Evolutionary conservation across 139 green algal genomes (phyloP).

Genomic region (Tetradesmus obliquus): DNA sequence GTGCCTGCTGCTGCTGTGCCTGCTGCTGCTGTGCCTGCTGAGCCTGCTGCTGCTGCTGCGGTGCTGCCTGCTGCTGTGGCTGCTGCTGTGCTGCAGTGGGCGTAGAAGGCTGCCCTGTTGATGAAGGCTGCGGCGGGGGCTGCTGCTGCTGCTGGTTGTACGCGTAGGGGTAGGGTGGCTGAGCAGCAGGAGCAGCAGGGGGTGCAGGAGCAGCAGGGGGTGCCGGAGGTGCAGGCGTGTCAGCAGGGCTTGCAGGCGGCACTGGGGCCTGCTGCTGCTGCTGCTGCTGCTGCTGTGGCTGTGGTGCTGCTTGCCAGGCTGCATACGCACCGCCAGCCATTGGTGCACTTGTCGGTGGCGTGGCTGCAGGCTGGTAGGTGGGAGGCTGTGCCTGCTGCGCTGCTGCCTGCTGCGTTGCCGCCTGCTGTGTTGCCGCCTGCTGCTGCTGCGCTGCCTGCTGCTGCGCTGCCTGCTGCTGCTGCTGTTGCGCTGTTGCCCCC

Average conservation of each 20-base stretch:
- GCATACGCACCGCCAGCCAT: not conserved
- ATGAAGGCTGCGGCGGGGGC: not conserved
- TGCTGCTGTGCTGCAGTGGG: not conserved
- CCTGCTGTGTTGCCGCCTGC: not conserved
- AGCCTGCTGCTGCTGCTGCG: not conserved
- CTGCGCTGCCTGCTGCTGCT: not conserved
- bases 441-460: not conserved
- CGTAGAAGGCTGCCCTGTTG: not conserved
- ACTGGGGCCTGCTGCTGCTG: not conserved
- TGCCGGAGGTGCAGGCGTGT: not conserved
- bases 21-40: not conserved
- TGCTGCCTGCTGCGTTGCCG: not conserved
- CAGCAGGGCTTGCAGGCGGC: not conserved
- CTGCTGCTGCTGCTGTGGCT: not conserved
- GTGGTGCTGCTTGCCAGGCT: not conserved
- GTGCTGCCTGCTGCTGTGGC: not conserved
- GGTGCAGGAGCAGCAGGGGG: not conserved
- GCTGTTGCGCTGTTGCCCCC: not conserved
- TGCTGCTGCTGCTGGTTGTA: conserved; percentile 13
- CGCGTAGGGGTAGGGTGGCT: not conserved
- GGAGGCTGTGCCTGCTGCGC: not conserved
- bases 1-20: conserved; percentile 7
- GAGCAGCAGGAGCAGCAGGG: not conserved
- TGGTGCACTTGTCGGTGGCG: not conserved
- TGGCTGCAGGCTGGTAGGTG: not conserved